phyloP scores from a whole-genome alignment of 2,329 filamentous ascomycete genomes.

The Erysiphe neolycopersici region DNA sequence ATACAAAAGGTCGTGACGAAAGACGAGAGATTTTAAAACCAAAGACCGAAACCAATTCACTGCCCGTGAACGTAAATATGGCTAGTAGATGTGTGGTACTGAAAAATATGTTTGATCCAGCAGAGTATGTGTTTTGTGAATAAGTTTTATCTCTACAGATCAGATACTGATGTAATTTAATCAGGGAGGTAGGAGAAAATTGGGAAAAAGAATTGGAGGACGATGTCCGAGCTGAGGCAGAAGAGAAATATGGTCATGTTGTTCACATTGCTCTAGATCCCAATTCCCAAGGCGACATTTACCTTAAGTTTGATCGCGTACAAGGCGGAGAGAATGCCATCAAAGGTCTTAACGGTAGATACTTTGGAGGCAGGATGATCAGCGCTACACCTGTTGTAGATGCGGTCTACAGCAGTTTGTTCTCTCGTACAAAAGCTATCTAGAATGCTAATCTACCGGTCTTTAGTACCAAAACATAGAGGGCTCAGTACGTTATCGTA shows the following conservation, averaged over 20 bases:
- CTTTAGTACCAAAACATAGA: constrained; percentile 7
- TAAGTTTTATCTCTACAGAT: not conserved
- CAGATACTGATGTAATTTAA: constrained; percentile 13
- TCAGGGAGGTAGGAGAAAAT: constrained; percentile 55
- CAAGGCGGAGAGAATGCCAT: constrained; percentile 92
- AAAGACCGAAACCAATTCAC: constrained; percentile 50
- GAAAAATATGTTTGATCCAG: constrained; percentile 82
- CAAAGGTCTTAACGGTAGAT: constrained; percentile 88
- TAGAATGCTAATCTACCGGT: constrained; percentile 20
- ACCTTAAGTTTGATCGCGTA: constrained; percentile 92
- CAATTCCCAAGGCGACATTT: constrained; percentile 87
- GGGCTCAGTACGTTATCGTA: not conserved
- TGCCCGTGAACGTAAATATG: constrained; percentile 71
- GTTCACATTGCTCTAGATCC: constrained; percentile 90
- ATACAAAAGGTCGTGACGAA: constrained; percentile 25
- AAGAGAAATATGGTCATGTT: constrained; percentile 86
- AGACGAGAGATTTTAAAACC: constrained; percentile 50
- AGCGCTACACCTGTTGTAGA: constrained; percentile 91
- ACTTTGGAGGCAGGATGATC: constrained; percentile 81
- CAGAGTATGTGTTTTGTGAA: constrained; percentile 39
- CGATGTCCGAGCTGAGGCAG: constrained; percentile 78
- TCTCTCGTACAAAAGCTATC: constrained; percentile 62
- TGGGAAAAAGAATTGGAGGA: constrained; percentile 91
- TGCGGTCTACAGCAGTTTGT: constrained; percentile 93
- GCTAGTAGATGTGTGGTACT: constrained; percentile 83